These are phyloP conservation scores for Wickerhamomyces sp. DNA, from an alignment of 1,139 yeast species.

Conservation along the genomic window DNA sequence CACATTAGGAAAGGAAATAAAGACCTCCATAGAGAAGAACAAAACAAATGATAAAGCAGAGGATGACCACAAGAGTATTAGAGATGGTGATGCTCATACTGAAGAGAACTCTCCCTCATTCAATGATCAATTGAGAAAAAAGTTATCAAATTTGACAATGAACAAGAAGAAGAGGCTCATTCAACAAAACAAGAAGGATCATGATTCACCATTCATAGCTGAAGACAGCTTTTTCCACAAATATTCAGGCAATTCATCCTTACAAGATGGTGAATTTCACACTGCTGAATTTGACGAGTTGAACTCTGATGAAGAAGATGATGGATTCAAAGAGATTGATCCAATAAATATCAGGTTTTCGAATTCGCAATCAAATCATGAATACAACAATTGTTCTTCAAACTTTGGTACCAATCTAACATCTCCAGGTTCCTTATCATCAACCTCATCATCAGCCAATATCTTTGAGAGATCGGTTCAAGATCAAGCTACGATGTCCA, in stretches of 20 bases:
- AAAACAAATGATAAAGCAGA: too few species aligned
- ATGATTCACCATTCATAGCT: too few species aligned
- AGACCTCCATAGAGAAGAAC: too few species aligned
- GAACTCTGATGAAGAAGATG: background rate
- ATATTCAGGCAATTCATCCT: too few species aligned
- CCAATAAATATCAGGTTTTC: background rate
- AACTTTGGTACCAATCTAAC: background rate
- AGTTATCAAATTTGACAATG: background rate
- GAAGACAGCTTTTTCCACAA: too few species aligned
- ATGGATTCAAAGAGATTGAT: background rate
- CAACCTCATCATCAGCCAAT: constrained; percentile 15
- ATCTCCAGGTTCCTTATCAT: constrained; percentile 15
- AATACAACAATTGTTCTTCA: background rate
- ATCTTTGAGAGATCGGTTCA: constrained; percentile 38
- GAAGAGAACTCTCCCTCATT: background rate
- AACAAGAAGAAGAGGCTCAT: background rate
- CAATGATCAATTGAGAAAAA: constrained; percentile 3
- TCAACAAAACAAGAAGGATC: background rate
- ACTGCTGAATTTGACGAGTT: too few species aligned
- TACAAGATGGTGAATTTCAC: too few species aligned
- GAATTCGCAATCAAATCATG: background rate
- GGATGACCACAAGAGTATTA: background rate
- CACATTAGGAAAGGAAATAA: too few species aligned
- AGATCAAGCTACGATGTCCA: constrained; percentile 17
- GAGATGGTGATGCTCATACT: background rate